phyloP scores from a whole-genome alignment of 306 rosid species.

The Dicorynia guianensis region DNA sequence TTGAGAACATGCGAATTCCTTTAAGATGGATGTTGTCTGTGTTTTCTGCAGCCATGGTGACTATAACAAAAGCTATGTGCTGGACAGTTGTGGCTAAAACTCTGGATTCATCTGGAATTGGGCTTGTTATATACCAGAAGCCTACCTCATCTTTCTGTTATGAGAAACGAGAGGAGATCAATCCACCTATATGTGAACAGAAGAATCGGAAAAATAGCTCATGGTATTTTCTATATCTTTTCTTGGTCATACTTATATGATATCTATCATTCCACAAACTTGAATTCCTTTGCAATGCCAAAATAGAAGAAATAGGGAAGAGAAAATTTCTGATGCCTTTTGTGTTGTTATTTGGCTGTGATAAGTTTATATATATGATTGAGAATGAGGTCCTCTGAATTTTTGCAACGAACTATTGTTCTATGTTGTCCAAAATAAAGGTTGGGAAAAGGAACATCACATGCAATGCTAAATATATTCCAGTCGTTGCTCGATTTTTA shows the following conservation, averaged over 20 bases:
- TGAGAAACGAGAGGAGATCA: conserved; percentile 53
- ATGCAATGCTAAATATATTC: conserved; percentile 6
- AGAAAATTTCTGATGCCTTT: neutral
- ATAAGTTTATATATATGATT: neutral
- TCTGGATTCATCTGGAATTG: conserved; percentile 75
- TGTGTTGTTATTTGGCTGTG: conserved; percentile 12
- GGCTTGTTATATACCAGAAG: conserved; percentile 92
- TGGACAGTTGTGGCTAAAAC: conserved; percentile 82
- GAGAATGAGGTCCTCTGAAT: neutral
- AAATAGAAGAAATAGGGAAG: conserved; percentile 1
- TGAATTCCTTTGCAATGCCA: conserved; percentile 13
- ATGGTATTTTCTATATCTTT: conserved; percentile 61
- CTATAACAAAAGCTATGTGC: conserved; percentile 79
- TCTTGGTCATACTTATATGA: conserved; percentile 20
- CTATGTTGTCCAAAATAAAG: conserved; percentile 1
- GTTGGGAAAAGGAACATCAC: conserved; percentile 24
- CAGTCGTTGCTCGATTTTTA: neutral
- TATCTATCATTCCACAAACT: conserved; percentile 24
- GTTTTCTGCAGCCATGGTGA: conserved; percentile 75
- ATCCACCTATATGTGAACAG: conserved; percentile 73
- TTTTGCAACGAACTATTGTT: neutral
- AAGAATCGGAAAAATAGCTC: conserved; percentile 64
- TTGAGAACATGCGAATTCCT: conserved; percentile 26
- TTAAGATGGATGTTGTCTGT: conserved; percentile 34
- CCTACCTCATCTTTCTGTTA: conserved; percentile 80